Percentiles rank a stretch among this genome's conserved stretches.
Conservation (phyloP, 768 basidiomycete genomes). For the Cystobasidium onofrii region DNA sequence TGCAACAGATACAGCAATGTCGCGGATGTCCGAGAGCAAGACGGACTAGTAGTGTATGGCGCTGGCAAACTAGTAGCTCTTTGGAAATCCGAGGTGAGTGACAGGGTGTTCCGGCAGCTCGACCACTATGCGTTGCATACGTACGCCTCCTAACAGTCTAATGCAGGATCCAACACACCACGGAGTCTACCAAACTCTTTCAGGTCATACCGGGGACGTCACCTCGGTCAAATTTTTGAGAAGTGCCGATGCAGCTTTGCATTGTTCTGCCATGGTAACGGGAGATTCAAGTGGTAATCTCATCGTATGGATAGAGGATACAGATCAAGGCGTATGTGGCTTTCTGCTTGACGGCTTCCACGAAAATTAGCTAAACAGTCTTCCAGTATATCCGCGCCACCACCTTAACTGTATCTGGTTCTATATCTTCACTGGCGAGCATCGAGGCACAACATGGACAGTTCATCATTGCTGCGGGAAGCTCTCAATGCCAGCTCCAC, state of each 20-base stretch:
- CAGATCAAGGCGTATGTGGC: not conserved
- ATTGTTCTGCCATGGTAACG: slow-evolving; percentile 52
- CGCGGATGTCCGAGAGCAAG: slow-evolving; percentile 37
- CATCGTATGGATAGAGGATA: slow-evolving; percentile 54
- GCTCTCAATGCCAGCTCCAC: not conserved
- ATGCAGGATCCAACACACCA: slow-evolving; percentile 51
- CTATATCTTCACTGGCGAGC: slow-evolving; percentile 45
- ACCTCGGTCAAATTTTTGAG: slow-evolving; percentile 66
- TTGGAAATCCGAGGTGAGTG: slow-evolving; percentile 53
- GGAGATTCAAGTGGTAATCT: slow-evolving; percentile 69
- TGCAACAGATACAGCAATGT: slow-evolving; percentile 45
- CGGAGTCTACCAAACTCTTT: slow-evolving; percentile 62
- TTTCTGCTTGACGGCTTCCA: not conserved
- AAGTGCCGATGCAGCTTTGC: slow-evolving; percentile 32
- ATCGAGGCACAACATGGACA: slow-evolving; percentile 25
- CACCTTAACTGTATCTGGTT: not conserved
- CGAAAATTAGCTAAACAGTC: not conserved
- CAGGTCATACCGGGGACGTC: slow-evolving; percentile 64
- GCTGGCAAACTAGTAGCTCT: slow-evolving; percentile 55
- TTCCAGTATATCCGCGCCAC: not conserved
- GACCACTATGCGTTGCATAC: slow-evolving; percentile 37
- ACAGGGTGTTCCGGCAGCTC: not conserved
- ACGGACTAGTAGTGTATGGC: slow-evolving; percentile 55
- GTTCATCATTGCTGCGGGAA: slow-evolving; percentile 10
- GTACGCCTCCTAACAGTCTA: not conserved